A percentile compares a stretch with the other conserved stretches of the same genome.
Evolutionary conservation across 1,284 basidiomycete species (phyloP).

Genomic region (Leccinum pachyderme): DNA sequence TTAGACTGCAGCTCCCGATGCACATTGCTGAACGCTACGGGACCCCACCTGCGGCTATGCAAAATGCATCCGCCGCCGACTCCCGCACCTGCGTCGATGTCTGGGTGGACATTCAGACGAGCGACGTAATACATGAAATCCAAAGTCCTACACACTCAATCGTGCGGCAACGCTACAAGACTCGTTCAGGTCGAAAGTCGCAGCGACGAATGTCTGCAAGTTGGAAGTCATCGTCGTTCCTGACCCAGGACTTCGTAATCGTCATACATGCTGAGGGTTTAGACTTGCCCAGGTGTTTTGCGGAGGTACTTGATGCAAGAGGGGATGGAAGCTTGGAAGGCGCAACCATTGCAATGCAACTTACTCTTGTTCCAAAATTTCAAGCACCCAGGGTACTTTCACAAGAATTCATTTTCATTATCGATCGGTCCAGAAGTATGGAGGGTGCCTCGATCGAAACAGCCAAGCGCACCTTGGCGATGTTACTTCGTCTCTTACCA

Average conservation of each 20-base stretch:
- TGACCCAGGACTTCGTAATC: slow-evolving; percentile 47
- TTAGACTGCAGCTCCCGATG: slow-evolving; percentile 52
- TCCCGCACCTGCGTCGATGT: slow-evolving; percentile 40
- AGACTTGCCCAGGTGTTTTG: slow-evolving; percentile 54
- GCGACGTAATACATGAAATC: slow-evolving; percentile 39
- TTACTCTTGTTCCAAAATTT: slow-evolving; percentile 52
- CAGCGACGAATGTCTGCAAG: slow-evolving; percentile 40
- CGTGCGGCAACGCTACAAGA: slow-evolving; percentile 32
- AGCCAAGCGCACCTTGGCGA: slow-evolving; percentile 36
- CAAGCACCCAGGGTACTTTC: slow-evolving; percentile 35
- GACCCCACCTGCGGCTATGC: slow-evolving; percentile 36
- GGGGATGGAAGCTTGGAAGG: slow-evolving; percentile 16
- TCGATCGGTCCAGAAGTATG: slow-evolving; percentile 47
- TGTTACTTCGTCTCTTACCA: slow-evolving; percentile 38
- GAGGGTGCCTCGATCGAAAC: slow-evolving; percentile 26
- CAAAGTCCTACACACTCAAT: slow-evolving; percentile 45
- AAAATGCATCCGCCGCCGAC: slow-evolving; percentile 31
- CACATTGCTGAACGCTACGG: slow-evolving; percentile 53
- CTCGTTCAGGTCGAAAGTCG: slow-evolving; percentile 35
- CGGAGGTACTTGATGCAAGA: slow-evolving; percentile 38
- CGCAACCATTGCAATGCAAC: slow-evolving; percentile 46
- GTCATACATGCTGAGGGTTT: slow-evolving; percentile 43
- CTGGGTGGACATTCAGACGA: slow-evolving; percentile 45
- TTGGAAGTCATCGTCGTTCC: slow-evolving; percentile 39
- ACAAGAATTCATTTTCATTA: slow-evolving; percentile 45